phyloP scores from a whole-genome alignment of 164 flowering plant genomes.

The Buxus sempervirens region DNA sequence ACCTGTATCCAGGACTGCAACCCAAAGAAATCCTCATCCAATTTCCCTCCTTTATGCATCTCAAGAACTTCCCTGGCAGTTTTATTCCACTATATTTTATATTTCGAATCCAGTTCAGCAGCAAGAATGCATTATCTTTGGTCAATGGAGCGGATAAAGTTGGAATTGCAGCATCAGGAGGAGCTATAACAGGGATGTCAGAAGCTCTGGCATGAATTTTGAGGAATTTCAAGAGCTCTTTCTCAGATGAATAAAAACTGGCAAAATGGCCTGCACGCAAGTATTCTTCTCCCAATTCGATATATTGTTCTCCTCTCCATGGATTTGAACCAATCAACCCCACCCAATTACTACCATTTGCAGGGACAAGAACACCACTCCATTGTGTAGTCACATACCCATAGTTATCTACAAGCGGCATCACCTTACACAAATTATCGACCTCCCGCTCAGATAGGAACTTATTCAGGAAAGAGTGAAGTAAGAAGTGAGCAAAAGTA shows the following conservation, averaged over 20 bases:
- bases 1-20: constrained; percentile 35
- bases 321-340: constrained; percentile 56
- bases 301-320: constrained; percentile 44
- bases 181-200: constrained; percentile 58
- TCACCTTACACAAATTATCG: constrained; percentile 20
- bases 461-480: constrained; percentile 27
- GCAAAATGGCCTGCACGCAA: constrained; percentile 31
- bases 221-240: constrained; percentile 35
- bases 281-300: no score
- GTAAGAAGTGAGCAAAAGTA: constrained; percentile 41
- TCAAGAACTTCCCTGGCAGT: constrained; percentile 38
- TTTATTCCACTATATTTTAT: constrained; percentile 12
- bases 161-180: constrained; percentile 50
- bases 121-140: no score
- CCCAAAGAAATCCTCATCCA: no score
- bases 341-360: no score
- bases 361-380: no score
- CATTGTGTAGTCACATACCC: no score
- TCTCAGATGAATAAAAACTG: constrained; percentile 21
- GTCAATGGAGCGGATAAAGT: no score
- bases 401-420: no score
- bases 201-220: constrained; percentile 25
- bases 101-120: constrained; percentile 49
- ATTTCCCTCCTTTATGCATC: constrained; percentile 48
- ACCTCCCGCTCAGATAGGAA: constrained; percentile 23